Evolutionary conservation across 2,329 filamentous ascomycete species (phyloP), one percentile per base, ranked within the genome.

Genomic region (Talaromyces sp.): DNA sequence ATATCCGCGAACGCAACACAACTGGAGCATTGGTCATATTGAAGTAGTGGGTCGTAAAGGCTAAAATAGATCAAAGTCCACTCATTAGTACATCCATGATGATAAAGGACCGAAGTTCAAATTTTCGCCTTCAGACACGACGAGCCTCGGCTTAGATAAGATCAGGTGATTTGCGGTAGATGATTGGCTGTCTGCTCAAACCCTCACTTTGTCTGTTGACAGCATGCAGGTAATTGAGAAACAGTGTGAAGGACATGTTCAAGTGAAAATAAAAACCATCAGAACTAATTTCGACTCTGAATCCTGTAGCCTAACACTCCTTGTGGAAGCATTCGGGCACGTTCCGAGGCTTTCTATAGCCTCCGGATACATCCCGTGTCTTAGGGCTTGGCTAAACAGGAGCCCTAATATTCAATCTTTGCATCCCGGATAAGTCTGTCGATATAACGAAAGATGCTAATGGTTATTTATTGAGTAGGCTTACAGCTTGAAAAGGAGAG

Each of bases 1-100:
- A 70, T 5, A 68, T 61, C 56, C 74, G 60, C 9, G 68, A 64
- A 47, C 52, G 67, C 35, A 68, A 47, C 58, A 67, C 49, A 22
- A 50, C 59, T 7, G 57, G 13, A 27, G 39, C 33, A 5, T 59
- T 62, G 22, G 57, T 17, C 65, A 64, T 67, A 11, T 47, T 35
- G 47, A 19, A 3, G 8, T 15, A 56, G 19, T 39, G n/a, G 50
- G 27, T 33, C 49, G 27, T 11, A 11, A 33, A 13, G 3, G 31
- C 5, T 22, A 22, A 8, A 8, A 15, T 31, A 13, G 25, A 6
- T 56, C 33, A 37, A 56, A 56, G 1, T 25, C 1, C n/a, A 15
- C 5, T 35, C 1, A 8, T 22, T 39, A 22, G 22, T 33, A 8
- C 31, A 54, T 56, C n/a, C n/a, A 54, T 17, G 31, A 22, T 25